These are phyloP conservation scores for Canariomyces notabilis DNA, from an alignment of 2,329 filamentous ascomycete species.

Conservation along the genomic window DNA sequence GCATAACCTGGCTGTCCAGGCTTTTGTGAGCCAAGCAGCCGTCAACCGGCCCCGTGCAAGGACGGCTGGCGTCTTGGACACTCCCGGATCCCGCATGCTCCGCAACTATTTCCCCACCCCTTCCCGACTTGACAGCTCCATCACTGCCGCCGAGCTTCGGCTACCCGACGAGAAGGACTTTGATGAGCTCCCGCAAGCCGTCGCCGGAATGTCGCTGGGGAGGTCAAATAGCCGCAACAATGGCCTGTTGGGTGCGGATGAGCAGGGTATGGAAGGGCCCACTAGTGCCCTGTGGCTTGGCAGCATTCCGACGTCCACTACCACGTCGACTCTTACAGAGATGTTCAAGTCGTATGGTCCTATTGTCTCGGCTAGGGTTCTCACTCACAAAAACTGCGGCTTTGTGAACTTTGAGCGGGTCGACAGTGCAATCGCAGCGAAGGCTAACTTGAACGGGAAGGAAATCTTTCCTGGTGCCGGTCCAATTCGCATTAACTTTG, in stretches of 20 bases:
- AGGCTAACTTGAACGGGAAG: constrained; percentile 84
- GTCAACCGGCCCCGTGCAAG: constrained; percentile 79
- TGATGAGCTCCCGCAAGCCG: constrained; percentile 73
- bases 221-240: constrained; percentile 62
- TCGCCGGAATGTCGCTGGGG: constrained; percentile 73
- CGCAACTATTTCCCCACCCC: constrained; percentile 71
- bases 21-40: constrained; percentile 79
- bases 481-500: constrained; percentile 92
- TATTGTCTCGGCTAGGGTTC: constrained; percentile 84
- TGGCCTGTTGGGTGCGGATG: constrained; percentile 65
- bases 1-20: constrained; percentile 90
- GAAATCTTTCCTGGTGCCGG: constrained; percentile 97
- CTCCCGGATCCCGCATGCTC: constrained; percentile 60
- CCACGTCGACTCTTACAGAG: constrained; percentile 86
- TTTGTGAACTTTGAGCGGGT: constrained; percentile 96
- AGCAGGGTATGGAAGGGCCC: constrained; percentile 77
- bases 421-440: constrained; percentile 86
- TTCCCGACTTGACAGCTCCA: constrained; percentile 67
- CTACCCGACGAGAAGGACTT: constrained; percentile 72
- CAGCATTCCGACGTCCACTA: constrained; percentile 94
- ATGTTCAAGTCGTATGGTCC: constrained; percentile 93
- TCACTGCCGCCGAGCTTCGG: constrained; percentile 70
- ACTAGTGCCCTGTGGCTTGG: constrained; percentile 95
- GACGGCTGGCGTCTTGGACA: constrained; percentile 87
- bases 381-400: constrained; percentile 98